These are phyloP conservation scores for Magnaporthiopsis poae DNA, from an alignment of 2,329 filamentous ascomycete species.

Conservation along the genomic window DNA sequence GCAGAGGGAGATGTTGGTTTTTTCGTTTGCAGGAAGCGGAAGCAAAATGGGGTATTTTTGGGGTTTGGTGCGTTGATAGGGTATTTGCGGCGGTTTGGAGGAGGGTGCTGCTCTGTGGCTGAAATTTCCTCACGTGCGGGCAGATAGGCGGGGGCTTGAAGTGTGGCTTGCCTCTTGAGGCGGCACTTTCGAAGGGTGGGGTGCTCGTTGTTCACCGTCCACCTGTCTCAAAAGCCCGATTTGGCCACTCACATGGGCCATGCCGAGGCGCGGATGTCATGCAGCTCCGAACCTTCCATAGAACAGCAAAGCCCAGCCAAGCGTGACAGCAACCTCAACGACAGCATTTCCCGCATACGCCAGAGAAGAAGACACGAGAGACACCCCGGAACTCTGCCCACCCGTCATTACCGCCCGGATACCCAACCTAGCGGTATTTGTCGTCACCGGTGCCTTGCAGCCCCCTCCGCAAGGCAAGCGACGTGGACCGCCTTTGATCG, in stretches of 20 bases:
- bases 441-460: neutral
- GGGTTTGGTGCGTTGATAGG: neutral
- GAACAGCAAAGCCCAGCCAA: neutral
- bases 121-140: neutral
- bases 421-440: neutral
- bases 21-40: neutral
- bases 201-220: neutral
- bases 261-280: neutral
- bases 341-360: neutral
- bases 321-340: neutral
- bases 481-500: neutral
- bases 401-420: neutral
- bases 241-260: too few relatives aligned
- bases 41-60: neutral
- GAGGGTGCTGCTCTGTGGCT: neutral
- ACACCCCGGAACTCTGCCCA: neutral
- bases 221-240: neutral
- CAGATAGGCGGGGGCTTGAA: neutral
- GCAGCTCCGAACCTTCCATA: neutral
- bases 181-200: neutral
- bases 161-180: neutral
- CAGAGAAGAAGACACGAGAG: neutral
- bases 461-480: neutral
- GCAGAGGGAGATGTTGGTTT: slow-evolving; percentile 11
- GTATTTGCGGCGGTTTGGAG: neutral